phyloP scores from a whole-genome alignment of 768 basidiomycete species.

The Auricularia heimuer region DNA sequence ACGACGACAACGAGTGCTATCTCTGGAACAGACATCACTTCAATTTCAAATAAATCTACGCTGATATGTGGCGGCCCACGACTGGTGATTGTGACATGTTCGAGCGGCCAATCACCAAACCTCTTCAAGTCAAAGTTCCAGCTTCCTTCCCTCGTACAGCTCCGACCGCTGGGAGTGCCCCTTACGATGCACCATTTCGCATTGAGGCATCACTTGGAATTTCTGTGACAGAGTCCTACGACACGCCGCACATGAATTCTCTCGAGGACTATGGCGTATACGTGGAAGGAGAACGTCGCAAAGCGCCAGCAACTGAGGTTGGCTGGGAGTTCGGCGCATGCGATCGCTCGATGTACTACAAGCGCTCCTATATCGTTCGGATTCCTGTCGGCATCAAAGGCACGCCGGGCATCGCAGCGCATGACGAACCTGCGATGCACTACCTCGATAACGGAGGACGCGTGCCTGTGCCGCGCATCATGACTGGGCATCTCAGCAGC shows the following conservation, averaged over 20 bases:
- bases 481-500: neutral
- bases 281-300: neutral
- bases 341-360: neutral
- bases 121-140: too few relatives aligned
- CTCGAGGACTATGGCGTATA: neutral
- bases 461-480: neutral
- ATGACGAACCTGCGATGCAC: neutral
- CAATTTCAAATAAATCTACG: too few relatives aligned
- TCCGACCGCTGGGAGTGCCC: too few relatives aligned
- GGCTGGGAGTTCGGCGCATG: neutral
- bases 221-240: neutral
- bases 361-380: neutral
- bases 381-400: neutral
- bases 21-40: too few relatives aligned
- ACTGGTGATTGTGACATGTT: too few relatives aligned
- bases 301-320: neutral
- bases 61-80: too few relatives aligned
- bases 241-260: neutral
- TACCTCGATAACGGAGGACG: neutral
- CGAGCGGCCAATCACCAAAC: too few relatives aligned
- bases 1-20: too few relatives aligned
- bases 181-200: too few relatives aligned
- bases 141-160: too few relatives aligned
- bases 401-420: neutral
- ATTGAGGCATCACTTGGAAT: too few relatives aligned